A percentile compares a stretch with the other conserved stretches of the same genome.
These are phyloP conservation scores for Zygosaccharomyces siamensis DNA, from an alignment of 805 yeast genomes.

Conservation along the genomic window DNA sequence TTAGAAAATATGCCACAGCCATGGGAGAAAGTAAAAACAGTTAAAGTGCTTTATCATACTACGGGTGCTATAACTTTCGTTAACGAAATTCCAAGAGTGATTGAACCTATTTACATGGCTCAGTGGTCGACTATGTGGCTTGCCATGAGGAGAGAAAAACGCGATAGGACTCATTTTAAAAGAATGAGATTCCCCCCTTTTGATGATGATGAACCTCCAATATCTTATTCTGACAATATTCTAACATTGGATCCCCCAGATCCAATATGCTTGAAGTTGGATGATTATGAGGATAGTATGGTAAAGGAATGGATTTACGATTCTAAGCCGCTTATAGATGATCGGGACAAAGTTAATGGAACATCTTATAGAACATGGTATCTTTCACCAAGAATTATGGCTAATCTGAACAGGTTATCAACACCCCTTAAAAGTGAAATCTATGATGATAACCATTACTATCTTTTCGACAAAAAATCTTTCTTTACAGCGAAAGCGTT, in stretches of 20 bases:
- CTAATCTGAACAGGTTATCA: slow-evolving; percentile 60
- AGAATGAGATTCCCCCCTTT: slow-evolving; percentile 93
- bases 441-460: slow-evolving; percentile 54
- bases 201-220: slow-evolving; percentile 95
- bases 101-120: slow-evolving; percentile 85
- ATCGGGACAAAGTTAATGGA: slow-evolving; percentile 55
- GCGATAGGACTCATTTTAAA: slow-evolving; percentile 83
- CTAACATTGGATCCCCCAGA: slow-evolving; percentile 68
- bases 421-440: slow-evolving; percentile 64
- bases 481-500: slow-evolving; percentile 89
- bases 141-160: slow-evolving; percentile 89
- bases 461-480: slow-evolving; percentile 71
- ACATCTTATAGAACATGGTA: slow-evolving; percentile 73
- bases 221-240: slow-evolving; percentile 75
- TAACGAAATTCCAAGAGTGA: slow-evolving; percentile 85
- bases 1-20: slow-evolving; percentile 98
- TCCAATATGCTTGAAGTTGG: slow-evolving; percentile 64
- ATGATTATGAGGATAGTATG: slow-evolving; percentile 54
- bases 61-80: slow-evolving; percentile 96
- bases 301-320: slow-evolving; percentile 80
- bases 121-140: slow-evolving; percentile 96
- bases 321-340: slow-evolving; percentile 63
- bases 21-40: slow-evolving; percentile 87
- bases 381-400: slow-evolving; percentile 55
- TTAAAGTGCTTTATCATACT: slow-evolving; percentile 79